Base-by-base conservation (phyloP, 371 early-diverging fungal species). In the Zancudomyces culisetae region DNA sequence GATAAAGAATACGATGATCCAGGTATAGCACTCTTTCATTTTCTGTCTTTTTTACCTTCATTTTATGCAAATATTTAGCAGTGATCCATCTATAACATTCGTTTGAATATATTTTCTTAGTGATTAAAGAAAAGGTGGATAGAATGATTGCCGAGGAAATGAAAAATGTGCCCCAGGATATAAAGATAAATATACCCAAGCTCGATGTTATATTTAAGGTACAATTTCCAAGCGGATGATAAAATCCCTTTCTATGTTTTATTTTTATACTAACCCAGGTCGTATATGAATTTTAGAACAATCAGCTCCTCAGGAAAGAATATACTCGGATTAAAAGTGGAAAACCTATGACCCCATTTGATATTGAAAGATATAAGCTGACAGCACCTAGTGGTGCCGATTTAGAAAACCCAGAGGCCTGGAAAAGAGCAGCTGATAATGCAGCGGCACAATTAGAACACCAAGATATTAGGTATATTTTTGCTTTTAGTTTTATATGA, bases 381-480 rank as follows among this genome's bases (percentile, higher is more conserved):
- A 63, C 70, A 47, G 66, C 74, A 3, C 80, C 82, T 15, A 55
- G 61, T 15, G 64, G 55, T 40, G 69, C 58, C 27, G 60, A 52
- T 41, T 65, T 41, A 24, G 60, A 63, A 21, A 58, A 68, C 40
- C 63, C 70, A 4, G 74, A 70, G 3, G 68, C 51, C 15, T 90
- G 85, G 85, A 60, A 63, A 41, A 48, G 58, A 22, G 83, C 87
- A 1, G 72, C 83, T 0, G 72, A 81, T 40, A 90, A 90, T 54
- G 78, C 87, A 0, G 75, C 80, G 51, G 74, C 90, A 2, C 89
- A 89, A 63, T 66, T 87, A 26, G 87, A 87, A 63, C 83, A 85
- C 57, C 88, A 89, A 63, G 66, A 66, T 35, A 76, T 75, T 53
- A 74, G 90, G 35, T 35, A 35, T 15, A 10, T 35, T 6, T 15